A percentile compares a stretch with the other conserved stretches of the same genome.
phyloP scores from a whole-genome alignment of 129 eudicot genomes.

The Helianthus annuus region DNA sequence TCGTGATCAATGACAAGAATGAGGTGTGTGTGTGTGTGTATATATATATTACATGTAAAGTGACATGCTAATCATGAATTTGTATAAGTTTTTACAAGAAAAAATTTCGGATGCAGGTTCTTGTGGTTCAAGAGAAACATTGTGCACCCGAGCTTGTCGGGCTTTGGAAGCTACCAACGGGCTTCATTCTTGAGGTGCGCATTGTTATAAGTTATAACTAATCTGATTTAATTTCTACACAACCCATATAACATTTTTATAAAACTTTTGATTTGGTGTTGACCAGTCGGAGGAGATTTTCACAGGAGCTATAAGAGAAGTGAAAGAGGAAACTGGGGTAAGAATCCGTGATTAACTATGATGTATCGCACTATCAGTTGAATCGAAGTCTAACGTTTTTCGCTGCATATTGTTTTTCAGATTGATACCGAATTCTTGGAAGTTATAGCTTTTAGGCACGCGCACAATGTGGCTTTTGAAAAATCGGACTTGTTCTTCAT shows the following conservation, averaged over 20 bases:
- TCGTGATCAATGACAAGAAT: constrained; percentile 68
- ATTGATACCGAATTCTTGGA: constrained; percentile 79
- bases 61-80: not conserved
- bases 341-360: constrained; percentile 16
- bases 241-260: not conserved
- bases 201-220: not conserved
- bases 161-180: constrained; percentile 94
- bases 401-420: constrained; percentile 32
- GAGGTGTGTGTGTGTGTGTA: constrained; percentile 43
- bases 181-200: constrained; percentile 75
- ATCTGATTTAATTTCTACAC: not conserved
- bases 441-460: constrained; percentile 87
- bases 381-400: constrained; percentile 2
- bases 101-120: constrained; percentile 48
- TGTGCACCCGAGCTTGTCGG: constrained; percentile 54
- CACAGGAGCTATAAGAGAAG: constrained; percentile 84
- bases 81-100: not conserved
- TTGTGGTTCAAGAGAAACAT: constrained; percentile 89
- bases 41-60: not conserved
- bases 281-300: constrained; percentile 82
- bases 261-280: not conserved
- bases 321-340: constrained; percentile 94
- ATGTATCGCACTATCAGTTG: not conserved
- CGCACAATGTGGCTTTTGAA: constrained; percentile 78
- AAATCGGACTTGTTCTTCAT: constrained; percentile 89